These are phyloP conservation scores for Berberis thunbergii DNA, from an alignment of 164 flowering plant species.

Conservation along the genomic window DNA sequence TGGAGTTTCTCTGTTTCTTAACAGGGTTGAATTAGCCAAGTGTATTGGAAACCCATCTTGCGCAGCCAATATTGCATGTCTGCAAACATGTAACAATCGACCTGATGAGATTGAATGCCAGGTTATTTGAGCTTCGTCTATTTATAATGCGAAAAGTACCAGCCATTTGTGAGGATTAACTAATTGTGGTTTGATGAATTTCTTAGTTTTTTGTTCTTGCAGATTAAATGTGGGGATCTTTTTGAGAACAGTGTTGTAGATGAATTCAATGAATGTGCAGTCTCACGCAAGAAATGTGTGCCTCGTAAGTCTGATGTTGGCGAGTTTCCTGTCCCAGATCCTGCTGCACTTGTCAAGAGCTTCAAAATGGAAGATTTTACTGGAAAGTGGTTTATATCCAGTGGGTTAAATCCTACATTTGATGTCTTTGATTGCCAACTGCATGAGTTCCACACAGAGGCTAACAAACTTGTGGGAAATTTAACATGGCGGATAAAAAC, in stretches of 20 bases:
- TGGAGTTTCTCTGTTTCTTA: constrained; percentile 1
- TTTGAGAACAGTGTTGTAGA: constrained; percentile 86
- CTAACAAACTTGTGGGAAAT: constrained; percentile 67
- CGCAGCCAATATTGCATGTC: constrained; percentile 96
- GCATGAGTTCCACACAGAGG: constrained; percentile 78
- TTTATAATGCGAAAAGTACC: background rate
- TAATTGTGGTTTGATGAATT: constrained; percentile 13
- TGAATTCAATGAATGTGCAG: constrained; percentile 95
- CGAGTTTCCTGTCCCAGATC: constrained; percentile 80
- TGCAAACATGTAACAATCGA: constrained; percentile 89
- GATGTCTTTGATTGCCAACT: constrained; percentile 88
- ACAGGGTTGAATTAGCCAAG: constrained; percentile 82
- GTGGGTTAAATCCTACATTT: constrained; percentile 89
- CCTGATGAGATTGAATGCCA: constrained; percentile 97
- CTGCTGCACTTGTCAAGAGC: constrained; percentile 58
- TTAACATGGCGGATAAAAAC: constrained; percentile 82
- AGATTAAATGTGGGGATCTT: constrained; percentile 95
- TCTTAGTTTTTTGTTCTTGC: constrained; percentile 15
- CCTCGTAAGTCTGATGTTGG: constrained; percentile 87
- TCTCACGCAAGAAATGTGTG: constrained; percentile 92
- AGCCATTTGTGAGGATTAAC: constrained; percentile 4
- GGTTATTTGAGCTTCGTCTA: constrained; percentile 32
- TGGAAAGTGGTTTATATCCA: constrained; percentile 89
- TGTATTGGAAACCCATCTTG: constrained; percentile 90
- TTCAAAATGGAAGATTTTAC: constrained; percentile 71